Conservation (phyloP, 164 flowering plant genomes). For the Nelumbo lutea region DNA sequence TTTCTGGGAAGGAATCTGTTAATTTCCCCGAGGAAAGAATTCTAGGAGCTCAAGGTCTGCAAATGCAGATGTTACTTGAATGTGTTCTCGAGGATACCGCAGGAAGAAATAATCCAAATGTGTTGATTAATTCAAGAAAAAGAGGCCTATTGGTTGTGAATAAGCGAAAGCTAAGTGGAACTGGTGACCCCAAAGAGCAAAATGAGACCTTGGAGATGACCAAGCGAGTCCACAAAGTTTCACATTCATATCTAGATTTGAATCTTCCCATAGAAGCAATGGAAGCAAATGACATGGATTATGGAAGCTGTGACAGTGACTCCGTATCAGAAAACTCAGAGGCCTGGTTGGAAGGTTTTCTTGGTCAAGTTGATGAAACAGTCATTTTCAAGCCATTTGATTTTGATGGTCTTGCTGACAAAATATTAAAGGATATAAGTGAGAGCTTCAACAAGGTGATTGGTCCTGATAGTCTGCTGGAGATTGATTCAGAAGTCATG, state of each 20-base stretch:
- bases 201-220: conserved; percentile 22
- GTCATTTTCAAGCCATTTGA: conserved; percentile 64
- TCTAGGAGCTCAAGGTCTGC: conserved; percentile 36
- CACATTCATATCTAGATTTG: conserved; percentile 52
- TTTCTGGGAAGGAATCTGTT: conserved; percentile 17
- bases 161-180: conserved; percentile 52
- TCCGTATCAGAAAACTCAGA: conserved; percentile 31
- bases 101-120: conserved; percentile 8
- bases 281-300: conserved; percentile 26
- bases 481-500: conserved; percentile 58
- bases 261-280: conserved; percentile 67
- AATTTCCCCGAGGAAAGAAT: conserved; percentile 54
- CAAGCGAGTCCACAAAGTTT: conserved; percentile 39
- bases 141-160: conserved; percentile 19
- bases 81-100: conserved; percentile 10
- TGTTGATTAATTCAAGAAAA: conserved; percentile 6
- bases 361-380: conserved; percentile 30
- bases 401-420: conserved; percentile 55
- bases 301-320: conserved; percentile 27
- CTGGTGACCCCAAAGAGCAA: conserved; percentile 7
- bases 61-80: conserved; percentile 42
- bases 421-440: conserved; percentile 27
- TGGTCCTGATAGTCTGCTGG: conserved; percentile 39
- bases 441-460: conserved; percentile 29
- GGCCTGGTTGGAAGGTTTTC: conserved; percentile 64